These are phyloP conservation scores for Didymella exigua DNA, from an alignment of 2,329 filamentous ascomycete genomes.

Conservation along the genomic window DNA sequence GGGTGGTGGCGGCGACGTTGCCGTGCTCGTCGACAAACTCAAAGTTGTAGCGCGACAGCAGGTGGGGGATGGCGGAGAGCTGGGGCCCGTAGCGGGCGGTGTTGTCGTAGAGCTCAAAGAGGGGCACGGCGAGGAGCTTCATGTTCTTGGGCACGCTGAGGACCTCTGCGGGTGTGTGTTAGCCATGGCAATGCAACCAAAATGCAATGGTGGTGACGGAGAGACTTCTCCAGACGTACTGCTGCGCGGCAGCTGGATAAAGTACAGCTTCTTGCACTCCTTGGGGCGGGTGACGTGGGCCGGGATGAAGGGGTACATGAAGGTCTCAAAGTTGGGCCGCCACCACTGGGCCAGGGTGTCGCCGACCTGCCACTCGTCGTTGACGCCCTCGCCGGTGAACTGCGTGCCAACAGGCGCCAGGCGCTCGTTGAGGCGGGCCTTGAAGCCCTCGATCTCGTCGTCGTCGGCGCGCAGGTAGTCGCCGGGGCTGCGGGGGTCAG, in stretches of 20 bases:
- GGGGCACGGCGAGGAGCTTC: conserved; percentile 94
- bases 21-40: conserved; percentile 95
- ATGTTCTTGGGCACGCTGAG: conserved; percentile 98
- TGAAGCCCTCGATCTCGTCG: conserved; percentile 95
- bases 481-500: conserved; percentile 65
- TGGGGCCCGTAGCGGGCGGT: conserved; percentile 93
- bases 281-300: conserved; percentile 95
- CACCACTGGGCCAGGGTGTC: conserved; percentile 98
- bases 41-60: conserved; percentile 94
- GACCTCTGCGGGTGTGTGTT: conserved; percentile 66
- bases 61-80: conserved; percentile 92
- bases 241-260: conserved; percentile 89
- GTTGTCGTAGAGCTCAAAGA: conserved; percentile 99
- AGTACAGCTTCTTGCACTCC: conserved; percentile 99
- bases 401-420: conserved; percentile 88
- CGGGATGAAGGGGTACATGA: conserved; percentile 99
- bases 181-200: no score
- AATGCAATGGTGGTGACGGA: conserved; percentile 7
- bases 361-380: conserved; percentile 91
- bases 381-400: conserved; percentile 81
- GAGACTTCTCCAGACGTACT: conserved; percentile 65
- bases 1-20: conserved; percentile 82
- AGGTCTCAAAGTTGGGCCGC: conserved; percentile 98
- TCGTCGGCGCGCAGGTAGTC: conserved; percentile 91
- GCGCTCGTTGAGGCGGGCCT: conserved; percentile 86